Conservation (phyloP, 176 grass and related monocot species). For the Aegilops tauschii region DNA sequence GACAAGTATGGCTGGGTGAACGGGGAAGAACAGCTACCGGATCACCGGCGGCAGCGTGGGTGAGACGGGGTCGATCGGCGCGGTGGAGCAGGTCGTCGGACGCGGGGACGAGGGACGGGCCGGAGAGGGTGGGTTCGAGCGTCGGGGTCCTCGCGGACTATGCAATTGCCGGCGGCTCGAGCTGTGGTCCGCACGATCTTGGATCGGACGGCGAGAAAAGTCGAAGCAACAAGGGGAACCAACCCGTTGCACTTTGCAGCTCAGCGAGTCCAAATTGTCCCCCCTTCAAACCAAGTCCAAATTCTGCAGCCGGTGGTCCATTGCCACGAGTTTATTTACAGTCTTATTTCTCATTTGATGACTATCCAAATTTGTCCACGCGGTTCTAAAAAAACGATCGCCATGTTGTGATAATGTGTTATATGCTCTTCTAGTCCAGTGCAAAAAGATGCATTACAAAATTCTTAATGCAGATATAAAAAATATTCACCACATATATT, state of each 20-base stretch:
- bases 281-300: too few relatives aligned
- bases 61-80: not conserved
- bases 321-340: too few relatives aligned
- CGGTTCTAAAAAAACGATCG: too few relatives aligned
- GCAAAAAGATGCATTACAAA: too few relatives aligned
- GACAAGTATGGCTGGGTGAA: not conserved
- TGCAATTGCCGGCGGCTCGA: not conserved
- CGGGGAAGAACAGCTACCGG: not conserved
- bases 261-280: not conserved
- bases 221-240: not conserved
- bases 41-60: not conserved
- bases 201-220: not conserved
- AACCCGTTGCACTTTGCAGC: not conserved
- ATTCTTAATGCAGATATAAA: too few relatives aligned
- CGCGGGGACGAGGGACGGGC: not conserved
- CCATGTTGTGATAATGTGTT: too few relatives aligned
- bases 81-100: slow-evolving; percentile 5
- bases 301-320: too few relatives aligned
- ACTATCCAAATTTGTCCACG: too few relatives aligned
- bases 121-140: not conserved
- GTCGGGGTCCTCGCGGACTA: not conserved
- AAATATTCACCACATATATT: too few relatives aligned
- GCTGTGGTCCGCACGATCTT: not conserved
- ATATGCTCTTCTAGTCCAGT: too few relatives aligned
- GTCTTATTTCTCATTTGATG: too few relatives aligned